These are phyloP conservation scores for Usnea hakonensis DNA, from an alignment of 495 filamentous ascomycete genomes.

Conservation along the genomic window DNA sequence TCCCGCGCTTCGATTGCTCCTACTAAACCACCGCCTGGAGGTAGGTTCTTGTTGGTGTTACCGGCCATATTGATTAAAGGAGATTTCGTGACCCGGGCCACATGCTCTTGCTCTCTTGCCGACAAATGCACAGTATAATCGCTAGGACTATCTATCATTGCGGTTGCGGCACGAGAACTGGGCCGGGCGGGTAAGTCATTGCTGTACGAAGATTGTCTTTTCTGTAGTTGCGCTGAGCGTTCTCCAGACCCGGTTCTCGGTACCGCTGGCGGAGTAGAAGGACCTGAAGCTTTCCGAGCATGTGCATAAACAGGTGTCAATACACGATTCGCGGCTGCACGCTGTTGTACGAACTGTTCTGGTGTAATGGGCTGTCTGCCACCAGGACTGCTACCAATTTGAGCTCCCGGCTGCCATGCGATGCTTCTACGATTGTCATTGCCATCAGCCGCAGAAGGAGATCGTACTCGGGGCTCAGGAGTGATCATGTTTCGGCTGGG, in stretches of 20 bases:
- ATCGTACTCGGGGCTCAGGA: conserved; percentile 21
- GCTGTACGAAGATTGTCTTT: conserved; percentile 25
- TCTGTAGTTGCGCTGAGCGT: conserved; percentile 37
- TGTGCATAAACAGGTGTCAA: conserved; percentile 43
- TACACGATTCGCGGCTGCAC: conserved; percentile 50
- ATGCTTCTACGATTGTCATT: conserved; percentile 53
- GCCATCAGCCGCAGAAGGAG: conserved; percentile 26
- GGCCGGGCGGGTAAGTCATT: conserved; percentile 42
- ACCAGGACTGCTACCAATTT: conserved; percentile 38
- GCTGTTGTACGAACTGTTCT: conserved; percentile 84
- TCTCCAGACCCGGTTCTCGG: conserved; percentile 47
- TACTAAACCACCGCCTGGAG: conserved; percentile 54
- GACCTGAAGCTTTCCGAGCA: conserved; percentile 25
- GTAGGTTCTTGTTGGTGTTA: conserved; percentile 39
- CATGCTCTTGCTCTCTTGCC: conserved; percentile 89
- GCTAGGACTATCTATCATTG: conserved; percentile 33
- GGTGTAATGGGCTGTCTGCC: conserved; percentile 42
- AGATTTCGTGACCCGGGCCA: conserved; percentile 78
- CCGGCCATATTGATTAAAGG: conserved; percentile 66
- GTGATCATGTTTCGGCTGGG: conserved; percentile 28
- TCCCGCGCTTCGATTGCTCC: conserved; percentile 71
- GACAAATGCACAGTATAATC: conserved; percentile 65
- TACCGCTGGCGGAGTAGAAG: conserved; percentile 38
- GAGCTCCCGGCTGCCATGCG: conserved; percentile 69
- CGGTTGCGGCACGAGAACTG: conserved; percentile 41